Evolutionary conservation across 257 asterid species (phyloP), one percentile per base, ranked within the genome.

Genomic region (Ballota nigra): DNA sequence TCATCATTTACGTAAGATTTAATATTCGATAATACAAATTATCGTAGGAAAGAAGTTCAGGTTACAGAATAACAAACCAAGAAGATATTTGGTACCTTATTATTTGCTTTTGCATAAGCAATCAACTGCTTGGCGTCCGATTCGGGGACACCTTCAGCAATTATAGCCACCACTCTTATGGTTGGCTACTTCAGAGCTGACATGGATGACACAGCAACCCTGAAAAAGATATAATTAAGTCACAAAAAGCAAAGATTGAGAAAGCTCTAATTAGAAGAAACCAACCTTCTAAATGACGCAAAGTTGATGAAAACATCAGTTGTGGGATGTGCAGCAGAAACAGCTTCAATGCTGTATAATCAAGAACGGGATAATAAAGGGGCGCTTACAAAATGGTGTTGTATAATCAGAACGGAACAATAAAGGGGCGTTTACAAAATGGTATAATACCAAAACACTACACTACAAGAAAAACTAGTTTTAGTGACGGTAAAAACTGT

Each of bases 91-190:
- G 76, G 23, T 66, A 94, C 97, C 95, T 94, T 94, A 81, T 94
- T 91, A 87, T 94, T 94, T 69, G 97, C 88, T 63, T 85, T 88
- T 29, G 99, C 99, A 84, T 80, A 91, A 68, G 92, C 96, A 77
- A 94, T 94, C 93, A 94, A 75, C 77, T 89, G 96, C 81, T 94
- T 94, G 77, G 97, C 77, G 71, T 94, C 97, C 9, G 85, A 84
- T 81, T 94, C 99, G 1, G 99, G 99, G 57, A 94, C 97, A 82
- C 99, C 97, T 86, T 94, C 97, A 73, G 97, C 99, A 77, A 94
- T 91, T 68, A 94, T 94, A 75, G 97, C 97, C 34, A 80, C 96
- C 68, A 94, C 97, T 83, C 86, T 91, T 56, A 89, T 86, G 64
- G 97, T 94, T 68, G 99, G 97, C 77, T 94, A 97, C 87, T 89